These are phyloP conservation scores for Aspergillus avenaceus DNA, from an alignment of 495 filamentous ascomycete genomes.

Conservation along the genomic window DNA sequence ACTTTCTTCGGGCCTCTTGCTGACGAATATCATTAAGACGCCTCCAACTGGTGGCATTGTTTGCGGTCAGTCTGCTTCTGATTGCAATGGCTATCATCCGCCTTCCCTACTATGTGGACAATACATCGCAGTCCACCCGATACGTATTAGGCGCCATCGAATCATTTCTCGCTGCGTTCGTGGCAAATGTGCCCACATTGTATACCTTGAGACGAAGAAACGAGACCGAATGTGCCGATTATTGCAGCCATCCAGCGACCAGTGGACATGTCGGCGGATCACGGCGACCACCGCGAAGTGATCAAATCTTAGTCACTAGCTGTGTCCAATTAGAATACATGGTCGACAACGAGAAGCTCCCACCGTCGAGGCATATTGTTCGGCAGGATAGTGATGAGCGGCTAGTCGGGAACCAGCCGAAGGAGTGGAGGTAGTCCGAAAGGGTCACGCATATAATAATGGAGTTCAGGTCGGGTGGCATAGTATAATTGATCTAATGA, in stretches of 20 bases:
- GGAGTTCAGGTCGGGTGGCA: no score
- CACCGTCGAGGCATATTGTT: neutral
- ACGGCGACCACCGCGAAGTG: neutral
- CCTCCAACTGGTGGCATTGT: constrained; percentile 8
- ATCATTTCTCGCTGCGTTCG: constrained; percentile 8
- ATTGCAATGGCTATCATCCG: constrained; percentile 10
- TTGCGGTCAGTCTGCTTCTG: constrained; percentile 7
- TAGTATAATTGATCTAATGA: no score
- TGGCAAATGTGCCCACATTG: constrained; percentile 7
- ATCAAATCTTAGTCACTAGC: neutral
- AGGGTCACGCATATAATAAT: no score
- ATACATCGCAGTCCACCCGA: constrained; percentile 6
- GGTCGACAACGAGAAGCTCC: neutral
- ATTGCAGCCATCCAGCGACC: neutral
- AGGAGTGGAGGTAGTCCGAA: neutral
- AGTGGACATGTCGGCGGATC: neutral
- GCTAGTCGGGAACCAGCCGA: neutral
- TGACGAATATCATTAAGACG: neutral
- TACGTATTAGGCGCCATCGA: constrained; percentile 7
- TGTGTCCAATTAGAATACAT: neutral
- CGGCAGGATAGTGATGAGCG: neutral
- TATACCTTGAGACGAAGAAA: constrained; percentile 1
- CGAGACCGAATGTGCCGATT: neutral
- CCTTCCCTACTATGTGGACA: constrained; percentile 2
- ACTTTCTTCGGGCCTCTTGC: neutral